Percentiles rank a stretch among this genome's conserved stretches.
These are phyloP conservation scores for Sugiyamaella chiloensis DNA, from an alignment of 805 yeast species.

Conservation along the genomic window DNA sequence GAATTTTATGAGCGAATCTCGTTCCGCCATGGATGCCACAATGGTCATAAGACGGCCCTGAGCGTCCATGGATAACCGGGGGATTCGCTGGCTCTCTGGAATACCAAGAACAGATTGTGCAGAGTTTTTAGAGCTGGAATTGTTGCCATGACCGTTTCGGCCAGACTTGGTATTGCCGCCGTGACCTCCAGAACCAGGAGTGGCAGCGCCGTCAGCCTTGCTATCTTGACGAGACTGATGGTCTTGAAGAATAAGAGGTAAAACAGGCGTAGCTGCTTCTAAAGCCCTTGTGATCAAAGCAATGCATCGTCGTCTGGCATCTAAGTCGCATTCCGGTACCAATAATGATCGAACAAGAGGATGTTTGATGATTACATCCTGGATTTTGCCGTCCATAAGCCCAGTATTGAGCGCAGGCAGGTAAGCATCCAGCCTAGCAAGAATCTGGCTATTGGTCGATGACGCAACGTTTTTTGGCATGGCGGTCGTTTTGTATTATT, in stretches of 20 bases:
- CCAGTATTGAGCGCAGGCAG: slow-evolving; percentile 29
- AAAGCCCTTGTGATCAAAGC: slow-evolving; percentile 21
- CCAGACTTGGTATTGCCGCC: neutral
- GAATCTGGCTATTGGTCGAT: slow-evolving; percentile 15
- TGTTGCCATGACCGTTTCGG: neutral
- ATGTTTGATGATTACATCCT: slow-evolving; percentile 30
- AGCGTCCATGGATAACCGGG: slow-evolving; percentile 20
- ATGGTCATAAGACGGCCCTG: slow-evolving; percentile 21
- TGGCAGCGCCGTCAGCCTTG: slow-evolving; percentile 6
- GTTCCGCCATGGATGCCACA: slow-evolving; percentile 23
- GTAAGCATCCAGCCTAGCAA: slow-evolving; percentile 26
- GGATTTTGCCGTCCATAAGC: slow-evolving; percentile 29
- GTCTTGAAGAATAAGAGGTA: slow-evolving; percentile 27
- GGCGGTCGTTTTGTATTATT: too few species aligned
- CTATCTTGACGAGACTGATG: slow-evolving; percentile 12
- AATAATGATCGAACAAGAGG: slow-evolving; percentile 27
- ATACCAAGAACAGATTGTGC: neutral
- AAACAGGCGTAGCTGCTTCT: slow-evolving; percentile 27
- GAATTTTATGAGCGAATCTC: slow-evolving; percentile 23
- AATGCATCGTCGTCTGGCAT: slow-evolving; percentile 27
- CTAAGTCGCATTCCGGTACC: slow-evolving; percentile 30
- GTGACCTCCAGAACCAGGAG: neutral
- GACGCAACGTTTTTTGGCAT: slow-evolving; percentile 1
- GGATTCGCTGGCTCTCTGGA: slow-evolving; percentile 8
- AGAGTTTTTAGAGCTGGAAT: slow-evolving; percentile 5